Percentiles rank a stretch among this genome's conserved stretches.
Conservation (phyloP, 2,329 filamentous ascomycete genomes). For the Botrytis fragariae region DNA sequence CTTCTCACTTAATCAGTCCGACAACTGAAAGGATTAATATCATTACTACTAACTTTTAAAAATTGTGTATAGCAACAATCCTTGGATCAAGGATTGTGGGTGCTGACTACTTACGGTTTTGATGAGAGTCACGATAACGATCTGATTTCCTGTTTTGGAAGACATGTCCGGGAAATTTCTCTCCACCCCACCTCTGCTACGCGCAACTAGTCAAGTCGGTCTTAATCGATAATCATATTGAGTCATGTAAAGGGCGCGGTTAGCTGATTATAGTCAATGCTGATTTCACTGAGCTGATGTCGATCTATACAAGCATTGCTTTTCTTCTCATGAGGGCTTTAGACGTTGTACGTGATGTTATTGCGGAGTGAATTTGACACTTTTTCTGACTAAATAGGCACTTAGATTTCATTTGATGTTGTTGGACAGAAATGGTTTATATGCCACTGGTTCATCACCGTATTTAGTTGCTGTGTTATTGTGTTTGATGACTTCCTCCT, state of each 20-base stretch:
- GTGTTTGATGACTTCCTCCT: neutral
- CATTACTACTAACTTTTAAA: neutral
- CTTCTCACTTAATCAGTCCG: neutral
- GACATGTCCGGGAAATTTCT: neutral
- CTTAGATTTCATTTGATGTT: neutral
- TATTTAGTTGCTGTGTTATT: neutral
- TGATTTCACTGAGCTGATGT: neutral
- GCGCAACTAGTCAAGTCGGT: neutral
- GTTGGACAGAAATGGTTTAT: fast-evolving
- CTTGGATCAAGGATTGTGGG: neutral
- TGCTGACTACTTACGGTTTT: neutral
- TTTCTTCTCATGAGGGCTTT: neutral
- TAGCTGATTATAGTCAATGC: neutral
- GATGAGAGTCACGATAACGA: neutral
- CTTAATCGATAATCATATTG: fast-evolving
- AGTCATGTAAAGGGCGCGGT: neutral
- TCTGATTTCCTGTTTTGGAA: neutral
- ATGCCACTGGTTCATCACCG: neutral
- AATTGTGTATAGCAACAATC: fast-evolving
- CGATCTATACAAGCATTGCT: neutral
- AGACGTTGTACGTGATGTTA: neutral
- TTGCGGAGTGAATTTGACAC: neutral
- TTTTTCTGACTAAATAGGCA: neutral
- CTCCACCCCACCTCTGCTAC: neutral
- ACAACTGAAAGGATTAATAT: neutral